Conservation (phyloP, 148 eudicot species). For the Diospyros kaki region DNA sequence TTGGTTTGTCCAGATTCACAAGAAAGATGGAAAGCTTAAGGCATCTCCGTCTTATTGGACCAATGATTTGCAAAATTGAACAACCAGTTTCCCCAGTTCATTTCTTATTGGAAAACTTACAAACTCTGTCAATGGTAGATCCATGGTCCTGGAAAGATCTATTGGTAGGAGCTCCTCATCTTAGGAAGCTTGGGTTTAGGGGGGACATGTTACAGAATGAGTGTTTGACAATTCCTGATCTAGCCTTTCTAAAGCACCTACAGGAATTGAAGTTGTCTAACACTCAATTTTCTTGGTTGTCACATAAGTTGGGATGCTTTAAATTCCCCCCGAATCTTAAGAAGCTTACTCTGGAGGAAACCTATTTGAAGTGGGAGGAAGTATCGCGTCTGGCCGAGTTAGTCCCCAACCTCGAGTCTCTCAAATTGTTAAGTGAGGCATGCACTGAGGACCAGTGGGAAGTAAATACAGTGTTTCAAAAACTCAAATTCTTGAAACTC, state of each 20-base stretch:
- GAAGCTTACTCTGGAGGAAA: background rate
- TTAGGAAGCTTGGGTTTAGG: slow-evolving; percentile 17
- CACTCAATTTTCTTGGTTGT: too few relatives aligned
- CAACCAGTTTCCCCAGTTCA: background rate
- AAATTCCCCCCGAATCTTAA: background rate
- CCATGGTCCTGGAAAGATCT: background rate
- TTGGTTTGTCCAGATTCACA: background rate
- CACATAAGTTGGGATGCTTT: too few relatives aligned
- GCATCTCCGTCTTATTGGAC: background rate
- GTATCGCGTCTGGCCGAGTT: background rate
- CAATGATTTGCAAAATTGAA: background rate
- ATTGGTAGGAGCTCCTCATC: background rate
- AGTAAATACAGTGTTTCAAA: background rate
- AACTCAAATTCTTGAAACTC: slow-evolving; percentile 3
- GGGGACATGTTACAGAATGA: background rate
- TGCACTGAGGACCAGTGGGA: background rate
- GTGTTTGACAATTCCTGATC: background rate
- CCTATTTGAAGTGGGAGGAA: too few relatives aligned
- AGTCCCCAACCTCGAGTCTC: background rate
- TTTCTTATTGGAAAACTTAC: too few relatives aligned
- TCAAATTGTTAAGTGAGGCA: background rate
- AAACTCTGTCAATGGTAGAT: background rate
- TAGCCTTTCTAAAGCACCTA: background rate
- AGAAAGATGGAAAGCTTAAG: slow-evolving; percentile 9
- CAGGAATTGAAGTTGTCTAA: slow-evolving; percentile 11